Evolutionary conservation across 2,329 filamentous ascomycete species (phyloP), one percentile per base, ranked within the genome.

Genomic region (Bipolaris zeicola): DNA sequence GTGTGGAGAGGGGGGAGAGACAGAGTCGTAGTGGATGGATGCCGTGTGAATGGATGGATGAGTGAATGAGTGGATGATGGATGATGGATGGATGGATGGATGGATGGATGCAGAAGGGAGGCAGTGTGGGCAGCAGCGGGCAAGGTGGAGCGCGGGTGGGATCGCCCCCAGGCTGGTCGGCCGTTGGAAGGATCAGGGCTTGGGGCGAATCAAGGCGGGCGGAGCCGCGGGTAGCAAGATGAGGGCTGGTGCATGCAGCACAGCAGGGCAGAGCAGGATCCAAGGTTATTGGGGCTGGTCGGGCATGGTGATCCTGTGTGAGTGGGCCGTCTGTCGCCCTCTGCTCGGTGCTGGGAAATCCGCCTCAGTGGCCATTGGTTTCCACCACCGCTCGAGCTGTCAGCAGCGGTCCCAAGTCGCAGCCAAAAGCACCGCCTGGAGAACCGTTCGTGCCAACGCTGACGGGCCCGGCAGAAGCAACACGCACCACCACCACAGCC

Each of bases 311-410:
- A 62, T 58, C 50, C 50, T 61, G 56, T 22, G 34, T 11, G 46
- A 52, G 28, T 42, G 50, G 55, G 48, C 59, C 54, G 49, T 53
- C 39, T 50, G 22, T 38, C 52, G 55, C 39, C 46, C 43, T 50
- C 38, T 54, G 57, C 60, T 45, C 13, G 42, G 28, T 45, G 57
- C 59, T 57, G 53, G 39, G 50, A 34, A 48, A 42, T 47, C 63
- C 63, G 52, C 52, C 56, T 50, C 44, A 44, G n/a, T 39, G 63
- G 63, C 52, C 59, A 65, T 65, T 65, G 63, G 63, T 55, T 63
- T 60, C 63, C 63, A 62, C 50, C 6, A 20, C 33, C 43, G 28
- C 42, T 55, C 10, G 10, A 13, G 28, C 46, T 34, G 58, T 63
- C 63, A 61, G 62, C 62, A 46, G 38, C 47, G 45, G 43, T 14